A percentile compares a stretch with the other conserved stretches of the same genome.
phyloP scores from a whole-genome alignment of 2,329 filamentous ascomycete species.

The Colletotrichum tropicicola region DNA sequence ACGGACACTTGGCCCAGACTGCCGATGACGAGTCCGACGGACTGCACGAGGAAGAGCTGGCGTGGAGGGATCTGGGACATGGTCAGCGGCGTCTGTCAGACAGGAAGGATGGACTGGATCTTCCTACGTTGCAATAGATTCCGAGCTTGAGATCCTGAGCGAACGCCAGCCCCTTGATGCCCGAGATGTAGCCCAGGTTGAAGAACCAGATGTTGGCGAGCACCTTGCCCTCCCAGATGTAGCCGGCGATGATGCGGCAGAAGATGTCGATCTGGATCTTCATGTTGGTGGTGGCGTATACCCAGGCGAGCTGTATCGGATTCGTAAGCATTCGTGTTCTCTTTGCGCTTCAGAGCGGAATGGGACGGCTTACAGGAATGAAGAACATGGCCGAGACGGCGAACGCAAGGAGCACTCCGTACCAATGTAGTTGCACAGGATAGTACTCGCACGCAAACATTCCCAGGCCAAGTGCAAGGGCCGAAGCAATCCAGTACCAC shows the following conservation, averaged over 20 bases:
- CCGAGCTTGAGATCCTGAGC: conserved; percentile 56
- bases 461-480: conserved; percentile 36
- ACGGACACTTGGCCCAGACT: conserved; percentile 53
- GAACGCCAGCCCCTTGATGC: conserved; percentile 51
- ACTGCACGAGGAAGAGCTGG: conserved; percentile 52
- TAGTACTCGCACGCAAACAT: conserved; percentile 42
- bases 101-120: no score
- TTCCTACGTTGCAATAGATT: conserved; percentile 46
- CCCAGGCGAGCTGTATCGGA: conserved; percentile 40
- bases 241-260: conserved; percentile 54
- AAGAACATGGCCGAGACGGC: conserved; percentile 39
- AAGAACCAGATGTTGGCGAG: conserved; percentile 49
- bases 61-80: conserved; percentile 47
- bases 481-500: conserved; percentile 36
- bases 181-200: conserved; percentile 49
- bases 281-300: conserved; percentile 51
- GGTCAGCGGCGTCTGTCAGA: conserved; percentile 19
- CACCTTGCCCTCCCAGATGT: conserved; percentile 53
- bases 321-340: no score
- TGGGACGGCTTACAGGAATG: conserved; percentile 41
- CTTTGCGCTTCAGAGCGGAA: conserved; percentile 36
- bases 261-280: conserved; percentile 55
- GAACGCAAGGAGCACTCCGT: conserved; percentile 40
- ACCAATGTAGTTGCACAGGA: conserved; percentile 41
- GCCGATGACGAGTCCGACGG: conserved; percentile 52